Evolutionary conservation across 116 monocot genomes (phyloP), one percentile per base, ranked within the genome.

Genomic region (Zostera marina): DNA sequence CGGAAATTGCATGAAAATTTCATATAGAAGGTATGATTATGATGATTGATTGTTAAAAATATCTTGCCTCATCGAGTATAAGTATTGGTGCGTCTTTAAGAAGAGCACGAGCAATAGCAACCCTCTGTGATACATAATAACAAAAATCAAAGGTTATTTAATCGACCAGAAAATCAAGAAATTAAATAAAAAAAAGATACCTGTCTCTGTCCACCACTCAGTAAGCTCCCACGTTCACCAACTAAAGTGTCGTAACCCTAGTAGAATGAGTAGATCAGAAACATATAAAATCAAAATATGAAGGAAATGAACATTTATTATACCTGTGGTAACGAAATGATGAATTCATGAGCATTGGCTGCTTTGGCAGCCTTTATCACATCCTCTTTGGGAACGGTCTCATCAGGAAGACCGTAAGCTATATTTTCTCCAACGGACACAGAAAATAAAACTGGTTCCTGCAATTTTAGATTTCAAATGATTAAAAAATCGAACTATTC

Each of bases 261-360:
- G 9, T 61, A 24, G 4, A 63, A 56, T 20, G 32, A 62, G 40
- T n/a, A 49, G 0, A 62, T 14, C 15, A 48, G 17, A 9, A 39
- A 16, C 5, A 47, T 25, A 22, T 15, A 53, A 49, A 13, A 11
- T 43, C n/a, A 22, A 11, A 13, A 24, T 23, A 17, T 26, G 45
- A 11, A 17, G n/a, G 12, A 52, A 4, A 22, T 42, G 21, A 71
- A 44, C 17, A 52, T 7, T 22, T 7, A 47, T 12, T 20, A 68
- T 58, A 94, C 94, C 94, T 94, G 88, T 59, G 94, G 94, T 61
- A 94, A 80, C 47, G 88, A 77, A 48, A 94, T 66, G 22, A 94
- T 85, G 70, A 94, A 94, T 22, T 94, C 94, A 70, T 94, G 88
- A 71, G 94, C 94, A 76, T 94, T 94, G 38, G 94, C 94, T 55